Evolutionary conservation across 768 basidiomycete species (phyloP).

Genomic region (Lyophyllum semitale): DNA sequence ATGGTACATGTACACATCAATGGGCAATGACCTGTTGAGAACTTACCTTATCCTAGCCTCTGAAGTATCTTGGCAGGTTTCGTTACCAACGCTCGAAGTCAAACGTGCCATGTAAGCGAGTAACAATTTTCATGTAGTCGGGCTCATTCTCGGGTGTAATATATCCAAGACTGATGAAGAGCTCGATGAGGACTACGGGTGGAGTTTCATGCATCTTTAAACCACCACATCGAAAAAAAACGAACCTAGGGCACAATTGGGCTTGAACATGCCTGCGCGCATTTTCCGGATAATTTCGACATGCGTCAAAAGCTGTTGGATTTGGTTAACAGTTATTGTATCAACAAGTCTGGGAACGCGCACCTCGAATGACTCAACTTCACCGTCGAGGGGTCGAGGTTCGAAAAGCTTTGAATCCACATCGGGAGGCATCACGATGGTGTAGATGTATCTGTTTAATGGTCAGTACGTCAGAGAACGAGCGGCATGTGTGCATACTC

Average conservation of each 20-base stretch:
- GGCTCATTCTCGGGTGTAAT: conserved; percentile 89
- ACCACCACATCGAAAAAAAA: conserved; percentile 10
- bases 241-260: conserved; percentile 86
- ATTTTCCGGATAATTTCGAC: conserved; percentile 65
- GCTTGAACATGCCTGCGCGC: conserved; percentile 78
- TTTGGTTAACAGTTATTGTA: background rate
- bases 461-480: background rate
- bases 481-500: conserved; percentile 50
- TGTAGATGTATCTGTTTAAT: conserved; percentile 73
- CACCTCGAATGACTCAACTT: conserved; percentile 93
- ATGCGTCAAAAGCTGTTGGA: conserved; percentile 64
- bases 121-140: conserved; percentile 74
- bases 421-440: conserved; percentile 66
- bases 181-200: conserved; percentile 80
- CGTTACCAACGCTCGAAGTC: conserved; percentile 59
- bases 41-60: background rate
- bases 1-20: background rate
- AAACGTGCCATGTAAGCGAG: conserved; percentile 72
- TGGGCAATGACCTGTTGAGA: background rate
- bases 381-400: conserved; percentile 84
- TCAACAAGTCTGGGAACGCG: background rate
- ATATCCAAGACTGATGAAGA: conserved; percentile 83
- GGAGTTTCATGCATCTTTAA: background rate
- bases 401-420: conserved; percentile 49
- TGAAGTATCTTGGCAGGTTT: background rate